These are phyloP conservation scores for Endoconidiophora polonica DNA, from an alignment of 2,329 filamentous ascomycete species.

Conservation along the genomic window DNA sequence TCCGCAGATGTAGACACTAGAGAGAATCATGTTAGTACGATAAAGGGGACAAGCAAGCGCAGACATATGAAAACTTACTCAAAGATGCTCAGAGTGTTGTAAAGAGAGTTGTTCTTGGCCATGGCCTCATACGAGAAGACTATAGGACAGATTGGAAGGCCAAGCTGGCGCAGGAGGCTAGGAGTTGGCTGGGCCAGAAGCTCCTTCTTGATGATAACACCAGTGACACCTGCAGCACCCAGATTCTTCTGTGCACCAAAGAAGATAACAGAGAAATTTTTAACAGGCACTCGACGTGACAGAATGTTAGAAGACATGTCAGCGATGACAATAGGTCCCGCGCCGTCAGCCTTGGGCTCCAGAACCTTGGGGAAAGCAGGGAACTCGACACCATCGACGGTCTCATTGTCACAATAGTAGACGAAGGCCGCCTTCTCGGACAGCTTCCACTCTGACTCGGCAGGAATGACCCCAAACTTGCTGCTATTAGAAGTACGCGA, in stretches of 20 bases:
- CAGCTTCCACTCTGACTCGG: constrained; percentile 60
- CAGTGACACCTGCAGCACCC: constrained; percentile 69
- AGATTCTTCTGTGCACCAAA: constrained; percentile 94
- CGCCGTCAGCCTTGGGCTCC: constrained; percentile 38
- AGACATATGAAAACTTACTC: constrained; percentile 32
- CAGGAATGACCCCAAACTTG: constrained; percentile 74
- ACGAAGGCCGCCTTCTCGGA: constrained; percentile 54
- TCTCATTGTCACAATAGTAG: constrained; percentile 91
- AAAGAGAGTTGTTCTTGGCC: constrained; percentile 84
- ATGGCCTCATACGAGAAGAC: constrained; percentile 72
- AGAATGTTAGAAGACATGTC: constrained; percentile 96
- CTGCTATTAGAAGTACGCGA: constrained; percentile 47
- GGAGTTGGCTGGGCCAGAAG: constrained; percentile 59
- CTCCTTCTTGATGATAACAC: constrained; percentile 68
- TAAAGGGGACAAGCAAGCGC: background rate
- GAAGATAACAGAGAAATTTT: constrained; percentile 72
- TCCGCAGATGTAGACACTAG: constrained; percentile 72
- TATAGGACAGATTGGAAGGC: constrained; percentile 60
- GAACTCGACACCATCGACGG: constrained; percentile 85
- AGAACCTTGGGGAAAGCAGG: constrained; percentile 52
- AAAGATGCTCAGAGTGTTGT: constrained; percentile 92
- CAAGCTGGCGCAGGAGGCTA: constrained; percentile 53
- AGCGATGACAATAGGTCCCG: constrained; percentile 62
- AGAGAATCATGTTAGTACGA: constrained; percentile 6
- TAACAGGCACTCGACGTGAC: constrained; percentile 57